A percentile compares a stretch with the other conserved stretches of the same genome.
Conservation (phyloP, 768 basidiomycete genomes). For the Russula sp. region DNA sequence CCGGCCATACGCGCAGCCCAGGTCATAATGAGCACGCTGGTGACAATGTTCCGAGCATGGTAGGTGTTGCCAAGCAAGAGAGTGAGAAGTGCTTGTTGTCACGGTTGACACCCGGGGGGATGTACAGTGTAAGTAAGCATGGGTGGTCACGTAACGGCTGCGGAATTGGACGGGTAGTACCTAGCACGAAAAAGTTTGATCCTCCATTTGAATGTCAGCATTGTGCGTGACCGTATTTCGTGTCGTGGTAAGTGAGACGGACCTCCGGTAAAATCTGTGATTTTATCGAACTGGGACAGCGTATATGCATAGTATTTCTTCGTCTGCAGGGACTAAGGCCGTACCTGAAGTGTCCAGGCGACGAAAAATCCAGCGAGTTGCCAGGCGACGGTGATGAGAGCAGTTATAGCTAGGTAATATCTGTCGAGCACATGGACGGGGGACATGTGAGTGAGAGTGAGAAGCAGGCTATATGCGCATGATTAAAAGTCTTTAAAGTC, state of each 20-base stretch:
- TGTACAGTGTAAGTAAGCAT: too few relatives aligned
- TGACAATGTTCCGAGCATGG: slow-evolving; percentile 56
- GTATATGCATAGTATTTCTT: background rate
- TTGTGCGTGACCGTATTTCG: background rate
- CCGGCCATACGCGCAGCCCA: slow-evolving; percentile 63
- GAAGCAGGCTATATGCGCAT: background rate
- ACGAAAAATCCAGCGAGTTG: slow-evolving; percentile 62
- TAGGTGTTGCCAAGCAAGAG: slow-evolving; percentile 60
- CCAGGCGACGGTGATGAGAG: slow-evolving; percentile 54
- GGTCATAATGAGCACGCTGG: slow-evolving; percentile 58
- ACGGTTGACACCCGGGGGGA: too few relatives aligned
- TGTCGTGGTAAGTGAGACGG: background rate
- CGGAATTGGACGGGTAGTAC: slow-evolving; percentile 32
- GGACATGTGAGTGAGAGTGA: background rate
- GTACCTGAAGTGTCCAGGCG: slow-evolving; percentile 57
- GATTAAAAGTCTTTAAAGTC: background rate
- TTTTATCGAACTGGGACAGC: slow-evolving; percentile 11
- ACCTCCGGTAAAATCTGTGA: slow-evolving; percentile 18
- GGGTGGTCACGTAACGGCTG: too few relatives aligned
- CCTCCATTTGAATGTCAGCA: background rate
- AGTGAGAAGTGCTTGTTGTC: slow-evolving; percentile 51
- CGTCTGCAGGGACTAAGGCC: background rate
- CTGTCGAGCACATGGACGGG: slow-evolving; percentile 42
- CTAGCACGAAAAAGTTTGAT: slow-evolving; percentile 62
- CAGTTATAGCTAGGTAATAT: slow-evolving; percentile 50